Conservation (phyloP, 495 filamentous ascomycete species). For the Glonium stellatum region DNA sequence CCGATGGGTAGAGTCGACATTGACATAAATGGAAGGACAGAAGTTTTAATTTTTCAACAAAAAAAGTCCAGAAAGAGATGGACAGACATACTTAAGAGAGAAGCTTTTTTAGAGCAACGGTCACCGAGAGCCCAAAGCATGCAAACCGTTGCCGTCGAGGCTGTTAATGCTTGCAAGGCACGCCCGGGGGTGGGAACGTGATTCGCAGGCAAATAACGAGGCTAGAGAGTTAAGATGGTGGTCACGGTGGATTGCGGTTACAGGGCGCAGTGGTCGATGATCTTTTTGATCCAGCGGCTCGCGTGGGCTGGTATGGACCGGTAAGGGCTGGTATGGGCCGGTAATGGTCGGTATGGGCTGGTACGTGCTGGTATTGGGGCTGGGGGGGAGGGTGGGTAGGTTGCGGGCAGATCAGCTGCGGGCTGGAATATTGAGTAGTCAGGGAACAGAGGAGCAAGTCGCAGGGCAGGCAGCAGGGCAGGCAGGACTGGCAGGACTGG, state of each 20-base stretch:
- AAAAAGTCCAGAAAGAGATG: constrained; percentile 17
- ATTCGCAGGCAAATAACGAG: constrained; percentile 23
- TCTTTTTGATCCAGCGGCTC: constrained; percentile 23
- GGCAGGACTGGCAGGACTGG: too few species aligned
- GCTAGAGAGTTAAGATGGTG: constrained; percentile 12
- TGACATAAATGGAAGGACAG: constrained; percentile 20
- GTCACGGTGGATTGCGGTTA: constrained; percentile 9
- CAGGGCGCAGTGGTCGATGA: constrained; percentile 18
- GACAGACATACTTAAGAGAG: constrained; percentile 23
- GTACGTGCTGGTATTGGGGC: too few species aligned
- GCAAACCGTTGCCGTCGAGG: constrained; percentile 22
- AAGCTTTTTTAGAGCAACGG: constrained; percentile 22
- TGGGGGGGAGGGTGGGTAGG: too few species aligned
- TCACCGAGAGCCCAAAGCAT: constrained; percentile 24
- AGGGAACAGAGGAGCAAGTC: constrained; percentile 5
- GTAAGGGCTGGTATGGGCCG: constrained; percentile 5
- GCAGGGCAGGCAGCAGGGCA: too few species aligned
- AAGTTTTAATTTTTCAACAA: constrained; percentile 2
- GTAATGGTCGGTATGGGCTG: too few species aligned
- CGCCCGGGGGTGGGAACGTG: constrained; percentile 11
- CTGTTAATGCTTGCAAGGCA: constrained; percentile 27
- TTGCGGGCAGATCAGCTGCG: constrained; percentile 20
- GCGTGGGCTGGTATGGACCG: constrained; percentile 15
- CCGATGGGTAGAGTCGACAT: constrained; percentile 14
- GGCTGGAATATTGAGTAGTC: constrained; percentile 10